These are phyloP conservation scores for Boletellus sp. DNA, from an alignment of 768 basidiomycete species.

Conservation along the genomic window DNA sequence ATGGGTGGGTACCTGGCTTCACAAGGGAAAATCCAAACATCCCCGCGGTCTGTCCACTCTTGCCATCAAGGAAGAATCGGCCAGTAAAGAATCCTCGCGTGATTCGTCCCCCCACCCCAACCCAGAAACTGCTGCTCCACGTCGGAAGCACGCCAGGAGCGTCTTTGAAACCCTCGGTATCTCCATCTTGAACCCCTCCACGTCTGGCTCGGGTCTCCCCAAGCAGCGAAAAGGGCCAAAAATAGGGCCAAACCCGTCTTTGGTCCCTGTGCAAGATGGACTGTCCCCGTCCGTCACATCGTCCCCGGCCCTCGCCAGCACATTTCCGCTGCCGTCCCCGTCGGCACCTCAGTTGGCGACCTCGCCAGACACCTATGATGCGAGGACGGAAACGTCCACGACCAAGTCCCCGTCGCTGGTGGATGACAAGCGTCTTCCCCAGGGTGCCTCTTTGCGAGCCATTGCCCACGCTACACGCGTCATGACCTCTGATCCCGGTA, in stretches of 20 bases:
- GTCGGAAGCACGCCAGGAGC: conserved; percentile 52
- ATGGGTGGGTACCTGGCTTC: conserved; percentile 79
- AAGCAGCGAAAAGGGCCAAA: conserved; percentile 21
- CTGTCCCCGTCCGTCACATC: conserved; percentile 10
- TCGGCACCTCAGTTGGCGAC: conserved; percentile 30
- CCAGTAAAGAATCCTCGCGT: conserved; percentile 19
- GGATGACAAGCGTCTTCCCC: conserved; percentile 36
- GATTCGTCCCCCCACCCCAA: conserved; percentile 20
- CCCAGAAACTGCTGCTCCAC: conserved; percentile 6
- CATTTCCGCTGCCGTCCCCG: conserved; percentile 15
- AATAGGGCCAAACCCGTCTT: conserved; percentile 26
- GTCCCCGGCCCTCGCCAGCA: conserved; percentile 17
- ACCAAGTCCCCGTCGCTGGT: conserved; percentile 22
- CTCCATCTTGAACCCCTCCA: conserved; percentile 55
- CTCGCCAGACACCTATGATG: conserved; percentile 19
- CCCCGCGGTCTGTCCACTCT: conserved; percentile 18
- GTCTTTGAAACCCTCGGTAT: conserved; percentile 73
- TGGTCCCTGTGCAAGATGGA: conserved; percentile 11
- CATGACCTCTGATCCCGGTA: conserved; percentile 77
- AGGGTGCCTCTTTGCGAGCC: conserved; percentile 68
- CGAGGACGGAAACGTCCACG: conserved; percentile 26
- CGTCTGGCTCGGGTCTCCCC: conserved; percentile 25
- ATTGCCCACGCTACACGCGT: conserved; percentile 81
- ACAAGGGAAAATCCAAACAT: conserved; percentile 42
- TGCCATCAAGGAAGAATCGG: conserved; percentile 22